These are phyloP conservation scores for Fagopyrum esculentum DNA, from an alignment of 148 eudicot species.

Conservation along the genomic window DNA sequence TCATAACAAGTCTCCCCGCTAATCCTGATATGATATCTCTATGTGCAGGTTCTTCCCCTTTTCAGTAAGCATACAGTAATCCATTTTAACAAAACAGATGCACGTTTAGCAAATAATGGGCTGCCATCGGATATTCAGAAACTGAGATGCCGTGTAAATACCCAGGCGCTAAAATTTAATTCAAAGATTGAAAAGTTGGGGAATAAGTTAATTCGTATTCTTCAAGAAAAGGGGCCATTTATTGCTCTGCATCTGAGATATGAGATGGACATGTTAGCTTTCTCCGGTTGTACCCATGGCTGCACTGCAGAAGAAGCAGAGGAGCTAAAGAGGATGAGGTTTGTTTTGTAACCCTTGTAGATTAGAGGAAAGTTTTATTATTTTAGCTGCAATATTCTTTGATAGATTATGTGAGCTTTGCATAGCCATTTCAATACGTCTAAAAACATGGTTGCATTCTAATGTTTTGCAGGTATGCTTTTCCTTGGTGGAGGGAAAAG, in stretches of 20 bases:
- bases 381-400: background rate
- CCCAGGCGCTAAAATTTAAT: conserved; percentile 80
- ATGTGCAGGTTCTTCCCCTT: conserved; percentile 71
- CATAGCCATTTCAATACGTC: background rate
- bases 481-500: conserved; percentile 98
- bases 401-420: background rate
- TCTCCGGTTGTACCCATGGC: conserved; percentile 97
- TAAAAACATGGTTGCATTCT: background rate
- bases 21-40: background rate
- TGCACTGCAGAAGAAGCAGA: conserved; percentile 79
- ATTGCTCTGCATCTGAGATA: conserved; percentile 89
- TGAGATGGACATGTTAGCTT: conserved; percentile 99
- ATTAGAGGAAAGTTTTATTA: background rate
- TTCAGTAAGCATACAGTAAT: conserved; percentile 65
- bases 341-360: conserved; percentile 11
- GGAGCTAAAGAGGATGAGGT: conserved; percentile 84
- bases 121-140: conserved; percentile 77
- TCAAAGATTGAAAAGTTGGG: conserved; percentile 83
- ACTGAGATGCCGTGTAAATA: conserved; percentile 93
- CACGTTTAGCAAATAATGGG: conserved; percentile 20
- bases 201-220: conserved; percentile 25
- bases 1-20: background rate
- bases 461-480: conserved; percentile 48
- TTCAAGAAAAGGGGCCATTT: conserved; percentile 53
- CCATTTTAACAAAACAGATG: conserved; percentile 86